Conservation (phyloP, 495 filamentous ascomycete genomes). For the Podospora bellae-mahoneyi region DNA sequence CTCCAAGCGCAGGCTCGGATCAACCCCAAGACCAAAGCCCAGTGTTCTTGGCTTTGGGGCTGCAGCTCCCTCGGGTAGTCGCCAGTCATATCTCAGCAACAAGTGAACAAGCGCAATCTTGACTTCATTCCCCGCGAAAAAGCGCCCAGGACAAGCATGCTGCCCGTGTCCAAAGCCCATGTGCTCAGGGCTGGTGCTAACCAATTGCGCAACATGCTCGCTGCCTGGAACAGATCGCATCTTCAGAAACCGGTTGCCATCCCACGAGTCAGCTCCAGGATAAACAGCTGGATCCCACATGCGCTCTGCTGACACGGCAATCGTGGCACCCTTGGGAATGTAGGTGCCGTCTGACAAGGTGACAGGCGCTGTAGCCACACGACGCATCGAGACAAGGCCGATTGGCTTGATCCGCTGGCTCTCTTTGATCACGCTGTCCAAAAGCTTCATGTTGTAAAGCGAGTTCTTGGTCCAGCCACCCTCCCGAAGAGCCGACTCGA, state of each 20-base stretch:
- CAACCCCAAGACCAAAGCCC: conserved; percentile 14
- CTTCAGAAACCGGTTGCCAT: conserved; percentile 47
- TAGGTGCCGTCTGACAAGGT: conserved; percentile 47
- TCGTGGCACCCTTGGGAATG: conserved; percentile 47
- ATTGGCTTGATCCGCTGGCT: conserved; percentile 41
- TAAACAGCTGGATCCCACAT: conserved; percentile 45
- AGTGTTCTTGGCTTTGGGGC: conserved; percentile 10
- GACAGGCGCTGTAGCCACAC: conserved; percentile 37
- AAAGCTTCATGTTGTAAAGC: conserved; percentile 50
- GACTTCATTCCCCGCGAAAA: conserved; percentile 41
- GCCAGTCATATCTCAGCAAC: conserved; percentile 40
- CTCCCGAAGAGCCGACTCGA: conserved; percentile 31
- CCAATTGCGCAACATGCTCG: conserved; percentile 44
- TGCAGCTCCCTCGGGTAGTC: conserved; percentile 21
- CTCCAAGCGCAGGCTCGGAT: conserved; percentile 22
- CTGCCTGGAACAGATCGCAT: conserved; percentile 39
- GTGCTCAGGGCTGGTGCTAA: conserved; percentile 41
- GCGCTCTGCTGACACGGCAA: conserved; percentile 34
- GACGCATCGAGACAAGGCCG: conserved; percentile 37
- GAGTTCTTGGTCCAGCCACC: conserved; percentile 47
- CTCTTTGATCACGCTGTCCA: conserved; percentile 53
- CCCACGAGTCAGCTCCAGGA: conserved; percentile 41
- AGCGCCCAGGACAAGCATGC: conserved; percentile 43
- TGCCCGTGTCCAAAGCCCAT: conserved; percentile 40
- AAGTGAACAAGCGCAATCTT: conserved; percentile 37